Evolutionary conservation across 1,139 yeast genomes (phyloP), one percentile per base, ranked within the genome.

Genomic region (Saccharomyces hybrid): DNA sequence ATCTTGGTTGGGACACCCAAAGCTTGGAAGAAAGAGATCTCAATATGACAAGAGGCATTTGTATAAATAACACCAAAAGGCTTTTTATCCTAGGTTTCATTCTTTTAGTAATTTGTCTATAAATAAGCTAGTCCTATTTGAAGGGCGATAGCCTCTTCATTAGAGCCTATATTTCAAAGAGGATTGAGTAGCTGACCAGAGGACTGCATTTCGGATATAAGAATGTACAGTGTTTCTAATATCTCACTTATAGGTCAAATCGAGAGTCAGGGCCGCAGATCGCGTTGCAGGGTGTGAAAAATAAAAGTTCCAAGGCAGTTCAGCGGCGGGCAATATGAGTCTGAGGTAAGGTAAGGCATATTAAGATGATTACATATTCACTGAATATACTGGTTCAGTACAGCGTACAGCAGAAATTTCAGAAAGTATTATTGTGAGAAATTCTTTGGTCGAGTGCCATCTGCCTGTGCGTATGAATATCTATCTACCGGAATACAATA

Each of bases 1-100:
- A 93, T 93, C 95, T 93, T 93, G 88, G 99, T 93, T 84, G 99
- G 99, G 74, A 93, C 97, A 88, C 98, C 98, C 74, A 93, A 86
- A 76, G 99, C 99, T 86, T 93, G 99, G 98, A 93, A 93, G 95
- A 93, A 93, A 76, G 99, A 93, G 74, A 99, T 93, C 90, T 93
- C 34, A 31, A 31, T 31, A 13, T 31, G 14, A 31, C 34, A 31
- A 31, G 34, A 31, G 0, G 34, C 34, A 31, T 31, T 13, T 31
- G 34, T 1, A 11, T 31, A 31, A 31, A 13, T 13, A 31, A 3
- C 4, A 1, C 1, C 34, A 31, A 31, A 31, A 3, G 34, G 5
- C 34, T 31, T 31, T 7, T 7, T 30, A 30, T 30, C 4, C 34
- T 4, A 4, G 34, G 34, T 31, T 31, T 31, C 6, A 31, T 31